A percentile compares a stretch with the other conserved stretches of the same genome.
phyloP scores from a whole-genome alignment of 148 eudicot genomes.

The Gaultheria prostrata region DNA sequence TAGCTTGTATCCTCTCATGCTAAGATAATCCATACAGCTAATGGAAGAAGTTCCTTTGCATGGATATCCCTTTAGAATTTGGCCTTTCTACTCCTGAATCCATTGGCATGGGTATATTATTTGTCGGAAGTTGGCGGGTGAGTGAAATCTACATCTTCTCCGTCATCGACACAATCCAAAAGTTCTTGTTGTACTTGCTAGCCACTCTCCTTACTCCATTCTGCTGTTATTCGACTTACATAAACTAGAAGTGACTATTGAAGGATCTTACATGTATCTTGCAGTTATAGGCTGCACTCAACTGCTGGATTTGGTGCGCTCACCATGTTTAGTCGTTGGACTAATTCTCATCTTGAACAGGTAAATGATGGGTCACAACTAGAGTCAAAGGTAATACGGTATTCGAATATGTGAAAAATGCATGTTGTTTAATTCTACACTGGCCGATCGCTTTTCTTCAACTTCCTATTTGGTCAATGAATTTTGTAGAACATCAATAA shows the following conservation, averaged over 20 bases:
- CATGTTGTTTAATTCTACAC: not conserved
- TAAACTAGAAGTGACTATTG: not conserved
- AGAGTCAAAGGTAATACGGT: conserved; percentile 29
- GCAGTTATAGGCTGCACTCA: conserved; percentile 7
- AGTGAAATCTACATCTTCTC: no score
- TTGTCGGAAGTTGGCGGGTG: no score
- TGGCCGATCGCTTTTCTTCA: not conserved
- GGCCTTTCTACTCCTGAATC: no score
- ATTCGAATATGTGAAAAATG: not conserved
- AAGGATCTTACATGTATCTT: not conserved
- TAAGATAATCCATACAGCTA: no score
- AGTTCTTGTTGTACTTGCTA: not conserved
- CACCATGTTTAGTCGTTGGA: conserved; percentile 33
- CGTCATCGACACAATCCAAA: no score
- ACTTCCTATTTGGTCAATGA: not conserved
- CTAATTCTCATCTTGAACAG: conserved; percentile 24
- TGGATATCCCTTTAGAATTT: no score
- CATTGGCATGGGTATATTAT: no score
- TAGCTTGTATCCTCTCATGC: no score
- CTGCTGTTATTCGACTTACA: not conserved
- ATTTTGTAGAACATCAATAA: not conserved
- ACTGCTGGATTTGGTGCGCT: conserved; percentile 10
- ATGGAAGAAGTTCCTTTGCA: no score
- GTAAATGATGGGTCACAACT: conserved; percentile 21
- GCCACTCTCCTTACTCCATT: not conserved